Conservation (phyloP, 148 eudicot genomes). For the Rhododendron griersonianum region DNA sequence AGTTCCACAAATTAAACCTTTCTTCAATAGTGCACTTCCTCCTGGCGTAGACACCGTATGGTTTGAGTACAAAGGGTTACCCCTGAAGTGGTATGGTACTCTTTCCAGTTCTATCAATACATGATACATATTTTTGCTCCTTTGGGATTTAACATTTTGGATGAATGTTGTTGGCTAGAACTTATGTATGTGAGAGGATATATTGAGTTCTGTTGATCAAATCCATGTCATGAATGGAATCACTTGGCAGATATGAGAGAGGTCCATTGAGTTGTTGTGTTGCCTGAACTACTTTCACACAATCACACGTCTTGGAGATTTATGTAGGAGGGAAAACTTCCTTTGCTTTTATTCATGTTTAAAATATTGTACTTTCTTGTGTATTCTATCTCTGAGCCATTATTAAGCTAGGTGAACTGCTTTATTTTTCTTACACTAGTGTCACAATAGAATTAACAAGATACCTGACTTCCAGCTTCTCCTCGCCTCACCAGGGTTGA, state of each 20-base stretch:
- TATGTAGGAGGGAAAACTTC: background rate
- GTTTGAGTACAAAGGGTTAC: slow-evolving; percentile 92
- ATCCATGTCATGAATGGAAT: background rate
- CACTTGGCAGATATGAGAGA: background rate
- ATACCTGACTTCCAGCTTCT: background rate
- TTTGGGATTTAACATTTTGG: background rate
- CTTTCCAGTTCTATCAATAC: background rate
- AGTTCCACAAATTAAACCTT: slow-evolving; percentile 67
- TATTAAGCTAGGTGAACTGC: background rate
- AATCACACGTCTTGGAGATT: background rate
- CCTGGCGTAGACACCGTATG: slow-evolving; percentile 92
- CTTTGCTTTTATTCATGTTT: background rate
- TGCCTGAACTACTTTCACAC: too few relatives aligned
- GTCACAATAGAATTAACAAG: background rate
- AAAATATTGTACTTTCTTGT: background rate
- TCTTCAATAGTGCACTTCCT: slow-evolving; percentile 83
- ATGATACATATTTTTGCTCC: background rate
- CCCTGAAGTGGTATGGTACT: slow-evolving; percentile 72
- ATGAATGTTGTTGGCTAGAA: background rate
- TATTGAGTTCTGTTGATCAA: background rate
- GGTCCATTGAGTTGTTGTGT: background rate
- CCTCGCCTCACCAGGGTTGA: background rate
- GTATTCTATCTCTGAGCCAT: background rate
- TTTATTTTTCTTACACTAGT: background rate
- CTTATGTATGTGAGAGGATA: background rate